A percentile compares a stretch with the other conserved stretches of the same genome.
These are phyloP conservation scores for Lentinula guzmanii DNA, from an alignment of 768 basidiomycete genomes.

Conservation along the genomic window DNA sequence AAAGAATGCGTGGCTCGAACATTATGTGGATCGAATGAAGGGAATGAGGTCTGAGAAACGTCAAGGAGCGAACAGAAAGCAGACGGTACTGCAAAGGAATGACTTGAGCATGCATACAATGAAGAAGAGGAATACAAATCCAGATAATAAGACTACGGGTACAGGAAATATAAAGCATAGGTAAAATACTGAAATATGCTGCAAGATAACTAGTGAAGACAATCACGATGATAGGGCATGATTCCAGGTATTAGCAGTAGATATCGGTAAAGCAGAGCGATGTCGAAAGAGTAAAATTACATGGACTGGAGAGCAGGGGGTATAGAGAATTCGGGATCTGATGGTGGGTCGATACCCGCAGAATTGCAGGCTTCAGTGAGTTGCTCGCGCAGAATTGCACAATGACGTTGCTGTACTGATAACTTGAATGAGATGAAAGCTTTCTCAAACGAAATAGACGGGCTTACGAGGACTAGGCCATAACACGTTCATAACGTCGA, in stretches of 20 bases:
- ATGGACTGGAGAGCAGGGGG: constrained; percentile 11
- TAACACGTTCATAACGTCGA: constrained; percentile 62
- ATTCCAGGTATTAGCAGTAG: not conserved
- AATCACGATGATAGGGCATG: not conserved
- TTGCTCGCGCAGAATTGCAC: constrained; percentile 8
- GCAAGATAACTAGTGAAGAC: not conserved
- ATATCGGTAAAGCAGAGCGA: not conserved
- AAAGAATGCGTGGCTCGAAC: not conserved
- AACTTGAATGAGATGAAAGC: not conserved
- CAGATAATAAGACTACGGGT: not conserved
- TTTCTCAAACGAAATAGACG: too few species aligned
- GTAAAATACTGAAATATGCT: not conserved
- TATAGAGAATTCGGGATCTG: constrained; percentile 20
- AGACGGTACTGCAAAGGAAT: not conserved
- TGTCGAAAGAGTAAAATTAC: not conserved
- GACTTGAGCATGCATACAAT: not conserved
- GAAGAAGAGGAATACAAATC: not conserved
- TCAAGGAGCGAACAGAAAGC: not conserved
- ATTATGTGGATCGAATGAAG: not conserved
- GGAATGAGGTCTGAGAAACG: not conserved
- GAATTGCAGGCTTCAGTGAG: constrained; percentile 4
- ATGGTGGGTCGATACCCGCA: constrained; percentile 6
- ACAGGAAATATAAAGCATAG: constrained; percentile 1
- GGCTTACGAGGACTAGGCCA: constrained; percentile 55
- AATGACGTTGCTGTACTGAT: constrained; percentile 9